Conservation (phyloP, 2,329 filamentous ascomycete species). For the Pseudonectria foliicola region DNA sequence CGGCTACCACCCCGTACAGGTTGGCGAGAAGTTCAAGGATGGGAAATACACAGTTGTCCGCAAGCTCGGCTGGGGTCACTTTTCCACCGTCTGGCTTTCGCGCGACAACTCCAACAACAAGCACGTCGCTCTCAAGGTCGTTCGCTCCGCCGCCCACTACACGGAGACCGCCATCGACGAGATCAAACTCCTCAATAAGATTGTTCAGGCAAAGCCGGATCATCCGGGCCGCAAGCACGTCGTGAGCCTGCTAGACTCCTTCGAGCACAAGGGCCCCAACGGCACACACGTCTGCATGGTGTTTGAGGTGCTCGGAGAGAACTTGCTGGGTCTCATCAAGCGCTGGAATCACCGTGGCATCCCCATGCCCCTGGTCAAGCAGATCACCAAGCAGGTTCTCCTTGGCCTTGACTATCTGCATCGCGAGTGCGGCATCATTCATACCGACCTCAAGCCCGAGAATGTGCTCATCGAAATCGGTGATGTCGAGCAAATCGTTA, state of each 20-base stretch:
- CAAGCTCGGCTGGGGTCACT: constrained; percentile 97
- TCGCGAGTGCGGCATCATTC: constrained; percentile 96
- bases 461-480: constrained; percentile 98
- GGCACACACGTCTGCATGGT: constrained; percentile 99
- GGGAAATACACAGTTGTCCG: constrained; percentile 93
- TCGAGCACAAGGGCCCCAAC: constrained; percentile 95
- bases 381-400: constrained; percentile 97
- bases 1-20: constrained; percentile 89
- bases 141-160: constrained; percentile 95
- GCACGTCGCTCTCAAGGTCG: constrained; percentile 96
- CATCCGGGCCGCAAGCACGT: constrained; percentile 94
- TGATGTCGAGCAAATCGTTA: constrained; percentile 97
- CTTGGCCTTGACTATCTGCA: constrained; percentile 94
- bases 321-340: constrained; percentile 91
- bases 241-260: constrained; percentile 91
- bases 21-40: constrained; percentile 96
- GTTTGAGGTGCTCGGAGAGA: constrained; percentile 95
- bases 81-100: constrained; percentile 89
- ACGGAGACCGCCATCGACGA: constrained; percentile 98
- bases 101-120: constrained; percentile 82
- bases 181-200: constrained; percentile 95
- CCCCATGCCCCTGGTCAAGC: constrained; percentile 92
- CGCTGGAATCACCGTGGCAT: constrained; percentile 97
- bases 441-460: constrained; percentile 95
- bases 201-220: constrained; percentile 88